Evolutionary conservation across 2,329 filamentous ascomycete species (phyloP).

Genomic region (Nothomitra cinnamomea): DNA sequence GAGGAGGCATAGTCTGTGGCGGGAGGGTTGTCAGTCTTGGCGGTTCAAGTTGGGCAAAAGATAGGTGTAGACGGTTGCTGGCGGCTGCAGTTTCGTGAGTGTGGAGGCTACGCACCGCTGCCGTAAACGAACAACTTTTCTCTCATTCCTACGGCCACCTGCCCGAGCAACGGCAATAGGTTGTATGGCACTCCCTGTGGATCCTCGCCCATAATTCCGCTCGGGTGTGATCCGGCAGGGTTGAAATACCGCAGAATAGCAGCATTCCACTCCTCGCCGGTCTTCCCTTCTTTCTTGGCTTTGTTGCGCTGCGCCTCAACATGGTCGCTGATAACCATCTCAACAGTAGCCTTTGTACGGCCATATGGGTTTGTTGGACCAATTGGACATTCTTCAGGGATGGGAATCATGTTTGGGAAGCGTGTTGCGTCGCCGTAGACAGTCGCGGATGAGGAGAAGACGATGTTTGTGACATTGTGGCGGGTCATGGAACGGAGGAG

Average conservation of each 20-base stretch:
- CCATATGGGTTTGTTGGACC: conserved; percentile 96
- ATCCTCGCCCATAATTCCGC: conserved; percentile 95
- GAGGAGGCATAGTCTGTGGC: conserved; percentile 68
- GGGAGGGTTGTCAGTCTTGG: conserved; percentile 9
- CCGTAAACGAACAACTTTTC: conserved; percentile 92
- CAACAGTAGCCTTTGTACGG: conserved; percentile 85
- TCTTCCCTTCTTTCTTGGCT: conserved; percentile 61
- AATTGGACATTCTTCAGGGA: conserved; percentile 90
- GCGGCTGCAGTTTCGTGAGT: conserved; percentile 4
- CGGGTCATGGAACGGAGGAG: conserved; percentile 76
- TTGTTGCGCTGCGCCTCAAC: conserved; percentile 76
- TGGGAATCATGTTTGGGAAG: conserved; percentile 96
- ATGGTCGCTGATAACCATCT: conserved; percentile 80
- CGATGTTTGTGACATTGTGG: conserved; percentile 88
- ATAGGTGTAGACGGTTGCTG: conserved; percentile 3
- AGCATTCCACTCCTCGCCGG: conserved; percentile 72
- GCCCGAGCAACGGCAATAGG: conserved; percentile 79
- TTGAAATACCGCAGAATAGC: conserved; percentile 96
- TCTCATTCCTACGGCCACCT: conserved; percentile 88
- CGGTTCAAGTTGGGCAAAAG: background rate
- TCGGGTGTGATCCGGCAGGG: conserved; percentile 85
- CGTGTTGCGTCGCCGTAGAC: conserved; percentile 96
- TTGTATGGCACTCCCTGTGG: conserved; percentile 93
- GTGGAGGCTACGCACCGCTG: conserved; percentile 45
- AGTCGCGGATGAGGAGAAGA: conserved; percentile 95